phyloP scores from a whole-genome alignment of 148 eudicot species.

The Hydrangea macrophylla region DNA sequence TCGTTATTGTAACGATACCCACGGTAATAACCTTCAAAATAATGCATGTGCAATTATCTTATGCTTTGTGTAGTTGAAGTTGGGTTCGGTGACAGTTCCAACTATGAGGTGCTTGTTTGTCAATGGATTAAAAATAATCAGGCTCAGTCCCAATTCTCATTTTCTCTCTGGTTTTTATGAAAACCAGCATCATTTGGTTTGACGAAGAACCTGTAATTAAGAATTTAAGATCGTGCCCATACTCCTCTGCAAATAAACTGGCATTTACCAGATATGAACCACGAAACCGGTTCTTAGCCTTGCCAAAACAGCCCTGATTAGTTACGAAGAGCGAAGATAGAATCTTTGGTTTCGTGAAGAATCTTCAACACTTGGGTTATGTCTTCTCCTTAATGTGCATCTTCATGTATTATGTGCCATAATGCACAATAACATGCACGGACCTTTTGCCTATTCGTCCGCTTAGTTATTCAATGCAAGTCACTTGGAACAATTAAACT shows the following conservation, averaged over 20 bases:
- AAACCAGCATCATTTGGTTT: too few relatives aligned
- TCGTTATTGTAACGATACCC: slow-evolving; percentile 94
- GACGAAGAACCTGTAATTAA: too few relatives aligned
- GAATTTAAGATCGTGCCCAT: too few relatives aligned
- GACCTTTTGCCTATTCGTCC: slow-evolving; percentile 4
- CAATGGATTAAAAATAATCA: too few relatives aligned
- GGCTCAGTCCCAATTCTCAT: too few relatives aligned
- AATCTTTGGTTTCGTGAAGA: not conserved
- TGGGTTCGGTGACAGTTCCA: not conserved
- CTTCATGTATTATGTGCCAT: not conserved
- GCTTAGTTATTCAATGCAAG: not conserved
- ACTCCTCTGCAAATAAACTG: too few relatives aligned
- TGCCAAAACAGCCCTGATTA: too few relatives aligned
- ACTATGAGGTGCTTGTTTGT: too few relatives aligned
- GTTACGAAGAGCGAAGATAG: not conserved
- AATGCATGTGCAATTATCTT: not conserved
- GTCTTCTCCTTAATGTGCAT: not conserved
- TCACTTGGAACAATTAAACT: not conserved
- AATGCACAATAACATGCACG: not conserved
- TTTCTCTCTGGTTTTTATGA: too few relatives aligned
- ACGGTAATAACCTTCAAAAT: slow-evolving; percentile 50
- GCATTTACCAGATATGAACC: too few relatives aligned
- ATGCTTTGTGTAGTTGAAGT: not conserved
- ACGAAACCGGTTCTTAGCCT: too few relatives aligned
- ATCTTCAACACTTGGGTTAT: not conserved